Evolutionary conservation across 805 yeast genomes (phyloP), one percentile per base, ranked within the genome.

Genomic region (Kazachstania viticola): DNA sequence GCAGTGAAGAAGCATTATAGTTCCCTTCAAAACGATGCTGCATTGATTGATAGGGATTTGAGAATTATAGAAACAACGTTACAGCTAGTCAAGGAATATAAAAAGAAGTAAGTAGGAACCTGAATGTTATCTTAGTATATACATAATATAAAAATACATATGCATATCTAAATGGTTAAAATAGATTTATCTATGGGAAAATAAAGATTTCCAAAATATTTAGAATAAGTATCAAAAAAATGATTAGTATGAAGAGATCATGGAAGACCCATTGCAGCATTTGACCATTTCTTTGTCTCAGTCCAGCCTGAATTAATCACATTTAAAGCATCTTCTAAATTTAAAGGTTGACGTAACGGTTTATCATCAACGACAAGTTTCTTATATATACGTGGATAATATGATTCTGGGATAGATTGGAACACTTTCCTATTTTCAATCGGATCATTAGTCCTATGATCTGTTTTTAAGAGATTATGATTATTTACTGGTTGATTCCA

Each of bases 221-320:
- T n/a, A n/a, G n/a, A n/a, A n/a, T n/a, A n/a, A n/a, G n/a, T n/a
- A n/a, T n/a, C n/a, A n/a, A n/a, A n/a, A n/a, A n/a, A n/a, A n/a
- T n/a, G n/a, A n/a, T n/a, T n/a, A n/a, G n/a, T n/a, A n/a, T n/a
- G 16, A 16, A 27, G 9, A 22, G 14, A 13, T 33, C 30, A 42
- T 27, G 45, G 38, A 30, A 47, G 31, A n/a, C 63, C 65, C 15
- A 52, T 57, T 2, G 64, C 56, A 5, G 69, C 69, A 21, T 63
- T 58, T 36, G 71, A 78, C 88, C 91, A 87, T 42, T 73, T 71
- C 31, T 77, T 83, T 15, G 73, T 73, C 37, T 74, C 76, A 12
- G 69, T 66, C 97, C 97, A 87, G 14, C 95, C 95, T 3, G 79
- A 71, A 45, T 82, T 75, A 26, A 87, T 68, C 16, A 87, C 70